Evolutionary conservation across 2,329 filamentous ascomycete genomes (phyloP), one percentile per base, ranked within the genome.

Genomic region (Fusarium globosum): DNA sequence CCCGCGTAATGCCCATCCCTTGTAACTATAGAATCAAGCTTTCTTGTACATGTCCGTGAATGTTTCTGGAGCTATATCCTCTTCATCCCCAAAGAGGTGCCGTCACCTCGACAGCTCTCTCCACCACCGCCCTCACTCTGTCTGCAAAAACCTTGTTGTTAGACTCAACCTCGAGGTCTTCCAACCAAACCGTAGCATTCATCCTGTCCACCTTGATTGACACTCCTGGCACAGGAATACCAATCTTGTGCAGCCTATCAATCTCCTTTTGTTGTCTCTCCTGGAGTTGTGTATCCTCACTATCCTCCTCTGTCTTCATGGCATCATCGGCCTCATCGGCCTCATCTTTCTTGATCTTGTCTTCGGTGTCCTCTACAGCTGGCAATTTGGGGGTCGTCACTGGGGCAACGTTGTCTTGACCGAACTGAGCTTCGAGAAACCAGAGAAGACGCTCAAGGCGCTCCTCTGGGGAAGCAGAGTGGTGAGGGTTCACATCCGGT

Each of bases 351-450:
- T 72, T 75, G 21, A 77, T 73, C 28, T 77, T 79, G 46, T 80
- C 82, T 43, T 83, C 63, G 21, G 78, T 79, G n/a, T 81, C 80
- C 9, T 79, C 73, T 64, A 84, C 76, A 12, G 83, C 72, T 0
- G 86, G 85, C 6, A 90, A 81, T 81, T 91, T 88, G 68, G 94
- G 85, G 79, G 83, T 85, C 43, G 91, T 88, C 74, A 98, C 93
- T 9, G 96, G 95, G 1, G 89, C 87, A 64, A 98, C 91, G 68
- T 94, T 92, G 72, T 96, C 92, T 38, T 90, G 87, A 70, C 96
- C 96, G 80, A 99, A 99, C 81, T 99, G 96, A 6, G 95, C 94
- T 85, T 99, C 96, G 20, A 99, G 91, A 85, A 99, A 97, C 90
- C 97, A 94, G 83, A 97, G 93, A 26, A 99, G 90, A 39, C 96